Conservation (phyloP, 1,284 basidiomycete species). For the Ganoderma resinaceum region DNA sequence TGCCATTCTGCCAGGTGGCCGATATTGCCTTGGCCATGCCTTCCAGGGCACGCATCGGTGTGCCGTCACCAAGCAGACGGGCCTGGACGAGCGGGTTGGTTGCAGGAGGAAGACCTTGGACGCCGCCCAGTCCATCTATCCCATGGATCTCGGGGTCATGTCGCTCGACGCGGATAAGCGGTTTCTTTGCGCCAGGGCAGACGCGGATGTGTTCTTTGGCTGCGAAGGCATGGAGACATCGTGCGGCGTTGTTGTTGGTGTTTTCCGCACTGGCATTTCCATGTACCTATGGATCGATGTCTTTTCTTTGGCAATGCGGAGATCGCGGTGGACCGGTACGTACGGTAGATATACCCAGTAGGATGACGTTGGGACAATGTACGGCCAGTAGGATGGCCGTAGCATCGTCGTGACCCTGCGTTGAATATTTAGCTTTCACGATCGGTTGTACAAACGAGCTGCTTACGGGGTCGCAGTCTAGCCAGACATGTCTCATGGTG, state of each 20-base stretch:
- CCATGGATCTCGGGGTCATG: constrained; percentile 80
- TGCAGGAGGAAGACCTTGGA: constrained; percentile 68
- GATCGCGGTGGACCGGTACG: constrained; percentile 16
- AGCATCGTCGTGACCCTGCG: constrained; percentile 87
- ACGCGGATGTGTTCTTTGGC: constrained; percentile 64
- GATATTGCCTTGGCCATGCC: constrained; percentile 69
- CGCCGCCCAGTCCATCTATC: constrained; percentile 79
- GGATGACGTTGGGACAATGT: constrained; percentile 64
- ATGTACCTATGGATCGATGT: constrained; percentile 61
- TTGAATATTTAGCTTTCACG: background rate
- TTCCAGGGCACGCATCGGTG: constrained; percentile 60
- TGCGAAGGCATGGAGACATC: constrained; percentile 75
- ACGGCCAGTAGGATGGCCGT: constrained; percentile 80
- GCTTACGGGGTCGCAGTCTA: constrained; percentile 64
- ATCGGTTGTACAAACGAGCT: background rate
- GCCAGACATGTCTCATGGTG: constrained; percentile 49
- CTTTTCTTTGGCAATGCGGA: background rate
- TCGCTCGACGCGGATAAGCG: constrained; percentile 54
- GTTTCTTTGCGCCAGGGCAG: constrained; percentile 71
- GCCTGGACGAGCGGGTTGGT: constrained; percentile 55
- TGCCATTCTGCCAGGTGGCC: constrained; percentile 59
- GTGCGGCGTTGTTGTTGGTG: constrained; percentile 76
- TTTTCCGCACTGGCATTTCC: constrained; percentile 73
- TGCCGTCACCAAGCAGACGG: constrained; percentile 52
- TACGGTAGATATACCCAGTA: constrained; percentile 85